Evolutionary conservation across 805 yeast species (phyloP).

Genomic region (Monosporozyma aerobia): DNA sequence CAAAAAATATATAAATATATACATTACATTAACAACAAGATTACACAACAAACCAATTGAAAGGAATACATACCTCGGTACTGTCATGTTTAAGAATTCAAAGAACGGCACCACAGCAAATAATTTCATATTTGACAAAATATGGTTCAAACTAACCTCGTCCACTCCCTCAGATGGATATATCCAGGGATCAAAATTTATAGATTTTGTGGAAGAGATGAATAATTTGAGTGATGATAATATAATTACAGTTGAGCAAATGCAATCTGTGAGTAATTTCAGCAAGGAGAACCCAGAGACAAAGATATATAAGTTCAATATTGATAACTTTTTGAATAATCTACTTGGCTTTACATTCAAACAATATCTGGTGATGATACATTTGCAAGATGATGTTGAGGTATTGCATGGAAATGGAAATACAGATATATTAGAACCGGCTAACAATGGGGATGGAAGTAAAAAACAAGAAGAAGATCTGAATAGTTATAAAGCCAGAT

Average conservation of each 20-base stretch:
- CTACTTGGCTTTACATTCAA: constrained; percentile 27
- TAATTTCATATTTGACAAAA: constrained; percentile 9
- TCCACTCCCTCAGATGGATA: constrained; percentile 10
- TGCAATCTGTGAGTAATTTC: constrained; percentile 21
- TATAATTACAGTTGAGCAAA: neutral
- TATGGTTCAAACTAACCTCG: constrained; percentile 21
- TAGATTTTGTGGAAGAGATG: constrained; percentile 11
- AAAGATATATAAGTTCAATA: constrained; percentile 22
- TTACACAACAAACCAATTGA: too few species aligned
- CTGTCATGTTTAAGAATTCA: too few species aligned
- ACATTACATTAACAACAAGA: too few species aligned
- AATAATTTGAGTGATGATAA: neutral
- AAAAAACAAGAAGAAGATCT: constrained; percentile 13
- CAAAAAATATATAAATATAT: too few species aligned
- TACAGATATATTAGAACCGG: constrained; percentile 10
- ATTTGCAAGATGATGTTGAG: neutral
- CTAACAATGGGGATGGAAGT: constrained; percentile 12
- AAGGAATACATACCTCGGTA: too few species aligned
- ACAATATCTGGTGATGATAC: neutral
- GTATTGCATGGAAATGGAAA: constrained; percentile 9
- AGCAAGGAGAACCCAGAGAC: constrained; percentile 23
- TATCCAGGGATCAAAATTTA: constrained; percentile 25
- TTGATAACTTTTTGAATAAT: constrained; percentile 25
- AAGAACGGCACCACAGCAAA: too few species aligned
- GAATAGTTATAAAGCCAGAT: constrained; percentile 18